Percentiles rank a stretch among this genome's conserved stretches.
Evolutionary conservation across 2,329 filamentous ascomycete species (phyloP).

Genomic region (Fusarium compactum): DNA sequence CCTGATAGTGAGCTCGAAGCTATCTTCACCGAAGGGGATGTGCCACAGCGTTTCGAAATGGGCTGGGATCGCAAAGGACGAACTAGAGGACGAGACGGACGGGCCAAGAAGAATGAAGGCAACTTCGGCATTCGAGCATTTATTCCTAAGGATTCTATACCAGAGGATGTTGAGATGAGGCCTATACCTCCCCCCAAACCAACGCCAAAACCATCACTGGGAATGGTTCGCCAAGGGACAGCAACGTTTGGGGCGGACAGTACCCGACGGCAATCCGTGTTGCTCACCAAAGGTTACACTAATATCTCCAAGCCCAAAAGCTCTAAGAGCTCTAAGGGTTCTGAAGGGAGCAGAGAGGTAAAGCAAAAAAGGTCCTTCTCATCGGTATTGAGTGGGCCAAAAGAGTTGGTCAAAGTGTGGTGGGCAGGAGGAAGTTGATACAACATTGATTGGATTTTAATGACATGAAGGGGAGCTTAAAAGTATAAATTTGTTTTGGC

Average conservation of each 20-base stretch:
- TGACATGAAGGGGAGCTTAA: constrained; percentile 16
- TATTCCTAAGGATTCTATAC: constrained; percentile 23
- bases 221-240: constrained; percentile 39
- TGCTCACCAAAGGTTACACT: constrained; percentile 30
- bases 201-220: constrained; percentile 26
- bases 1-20: constrained; percentile 34
- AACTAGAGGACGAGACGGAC: constrained; percentile 26
- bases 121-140: constrained; percentile 41
- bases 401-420: constrained; percentile 47
- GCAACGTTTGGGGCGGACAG: constrained; percentile 30
- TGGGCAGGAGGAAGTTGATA: constrained; percentile 33
- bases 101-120: constrained; percentile 32
- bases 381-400: constrained; percentile 35
- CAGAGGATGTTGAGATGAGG: constrained; percentile 44
- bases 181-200: constrained; percentile 35
- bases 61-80: constrained; percentile 35
- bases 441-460: constrained; percentile 2
- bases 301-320: constrained; percentile 19
- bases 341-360: constrained; percentile 9
- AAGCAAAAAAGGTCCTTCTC: constrained; percentile 37
- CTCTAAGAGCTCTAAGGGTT: constrained; percentile 10
- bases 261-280: constrained; percentile 38
- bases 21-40: constrained; percentile 28
- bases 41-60: constrained; percentile 34
- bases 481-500: constrained; percentile 31